Evolutionary conservation across 371 early-diverging fungal species (phyloP).

Genomic region (Mucor circinelloides): DNA sequence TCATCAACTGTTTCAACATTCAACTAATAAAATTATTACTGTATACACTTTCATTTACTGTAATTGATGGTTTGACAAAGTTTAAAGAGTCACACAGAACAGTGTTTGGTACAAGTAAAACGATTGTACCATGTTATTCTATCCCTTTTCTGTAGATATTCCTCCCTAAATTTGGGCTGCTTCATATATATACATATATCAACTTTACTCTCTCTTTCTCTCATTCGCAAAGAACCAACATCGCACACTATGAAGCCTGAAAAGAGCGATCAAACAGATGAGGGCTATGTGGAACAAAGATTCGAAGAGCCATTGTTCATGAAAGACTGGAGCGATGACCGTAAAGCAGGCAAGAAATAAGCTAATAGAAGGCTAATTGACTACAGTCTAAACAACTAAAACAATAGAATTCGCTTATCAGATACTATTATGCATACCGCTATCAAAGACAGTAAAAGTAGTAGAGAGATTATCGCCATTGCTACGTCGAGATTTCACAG

Average conservation of each 20-base stretch:
- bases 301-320: slow-evolving; percentile 56
- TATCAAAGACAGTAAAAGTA: slow-evolving; percentile 54
- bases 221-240: neutral
- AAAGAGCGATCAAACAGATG: slow-evolving; percentile 44
- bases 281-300: slow-evolving; percentile 68
- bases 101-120: neutral
- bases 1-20: neutral
- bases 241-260: neutral
- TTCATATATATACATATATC: neutral
- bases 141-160: neutral
- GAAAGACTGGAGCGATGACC: slow-evolving; percentile 60
- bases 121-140: neutral
- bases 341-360: slow-evolving; percentile 57
- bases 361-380: neutral
- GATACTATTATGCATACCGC: slow-evolving; percentile 63
- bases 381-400: neutral
- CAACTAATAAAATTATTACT: no score
- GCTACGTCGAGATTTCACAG: slow-evolving; percentile 64
- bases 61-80: neutral
- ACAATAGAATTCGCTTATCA: slow-evolving; percentile 68
- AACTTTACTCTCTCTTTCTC: neutral
- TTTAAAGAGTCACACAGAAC: neutral
- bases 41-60: no score
- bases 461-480: slow-evolving; percentile 63
- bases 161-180: neutral